Conservation (phyloP, 2,329 filamentous ascomycete species). For the Penicillium sp. region DNA sequence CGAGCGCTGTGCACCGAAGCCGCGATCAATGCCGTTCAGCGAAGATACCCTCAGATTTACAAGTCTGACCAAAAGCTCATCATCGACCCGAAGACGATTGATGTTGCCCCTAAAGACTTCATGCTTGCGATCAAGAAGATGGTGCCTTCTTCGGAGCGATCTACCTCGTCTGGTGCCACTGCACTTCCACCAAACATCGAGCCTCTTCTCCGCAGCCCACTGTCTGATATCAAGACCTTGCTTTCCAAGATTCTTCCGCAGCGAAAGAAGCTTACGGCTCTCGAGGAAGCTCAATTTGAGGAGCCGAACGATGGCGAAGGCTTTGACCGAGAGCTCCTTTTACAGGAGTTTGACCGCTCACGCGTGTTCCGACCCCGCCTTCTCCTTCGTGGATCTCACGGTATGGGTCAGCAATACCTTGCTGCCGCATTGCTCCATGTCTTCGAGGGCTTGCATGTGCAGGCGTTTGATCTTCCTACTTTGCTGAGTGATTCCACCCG, state of each 20-base stretch:
- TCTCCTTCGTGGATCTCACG: conserved; percentile 75
- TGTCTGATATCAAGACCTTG: conserved; percentile 67
- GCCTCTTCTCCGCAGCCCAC: conserved; percentile 73
- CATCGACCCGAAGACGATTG: conserved; percentile 82
- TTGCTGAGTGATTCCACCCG: conserved; percentile 80
- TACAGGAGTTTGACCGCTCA: conserved; percentile 79
- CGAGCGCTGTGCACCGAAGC: conserved; percentile 94
- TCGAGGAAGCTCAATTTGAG: conserved; percentile 92
- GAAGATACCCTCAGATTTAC: conserved; percentile 96
- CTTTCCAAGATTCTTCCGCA: conserved; percentile 78
- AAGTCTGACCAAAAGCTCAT: conserved; percentile 83
- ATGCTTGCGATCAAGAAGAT: conserved; percentile 97
- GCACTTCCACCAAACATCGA: conserved; percentile 78
- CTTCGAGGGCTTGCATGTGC: conserved; percentile 90
- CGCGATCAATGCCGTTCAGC: conserved; percentile 90
- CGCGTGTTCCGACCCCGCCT: conserved; percentile 86
- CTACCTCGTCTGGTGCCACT: conserved; percentile 78
- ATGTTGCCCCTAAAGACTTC: conserved; percentile 89
- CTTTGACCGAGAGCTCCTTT: conserved; percentile 78
- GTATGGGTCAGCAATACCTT: conserved; percentile 94
- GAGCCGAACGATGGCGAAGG: conserved; percentile 79
- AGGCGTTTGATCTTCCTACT: conserved; percentile 88
- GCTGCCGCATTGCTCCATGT: conserved; percentile 83
- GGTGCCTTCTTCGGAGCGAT: conserved; percentile 89
- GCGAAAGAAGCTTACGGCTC: conserved; percentile 80